Evolutionary conservation across 2,329 filamentous ascomycete species (phyloP), one percentile per base, ranked within the genome.

Genomic region (Coccinonectria pachysandricola): DNA sequence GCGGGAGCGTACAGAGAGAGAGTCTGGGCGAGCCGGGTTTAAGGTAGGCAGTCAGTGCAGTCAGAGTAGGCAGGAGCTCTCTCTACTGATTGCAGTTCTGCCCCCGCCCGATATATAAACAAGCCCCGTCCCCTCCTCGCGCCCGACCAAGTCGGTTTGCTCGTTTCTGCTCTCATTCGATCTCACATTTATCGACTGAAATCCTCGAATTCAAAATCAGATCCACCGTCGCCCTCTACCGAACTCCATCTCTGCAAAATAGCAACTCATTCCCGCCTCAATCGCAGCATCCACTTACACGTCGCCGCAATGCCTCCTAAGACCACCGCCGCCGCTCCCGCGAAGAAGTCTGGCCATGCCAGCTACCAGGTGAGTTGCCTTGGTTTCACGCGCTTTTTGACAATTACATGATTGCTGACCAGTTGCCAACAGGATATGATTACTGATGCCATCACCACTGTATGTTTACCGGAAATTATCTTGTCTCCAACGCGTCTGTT

Each of bases 341-440:
- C 55, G 49, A 54, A 67, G 62, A 49, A 67, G 56, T 64, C 70
- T 59, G 41, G 57, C 38, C 68, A 73, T 45, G 64, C 60, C 48
- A 67, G 65, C 38, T 75, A 75, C 56, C 70, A 74, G 65, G 70
- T 74, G 52, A 44, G 67, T 56, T 42, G 20, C 35, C 26, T 29
- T 14, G n/a, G n/a, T n/a, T n/a, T n/a, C n/a, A n/a, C n/a, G n/a
- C n/a, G n/a, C n/a, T n/a, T n/a, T n/a, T n/a, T n/a, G n/a, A n/a
- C n/a, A n/a, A n/a, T n/a, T n/a, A n/a, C n/a, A n/a, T n/a, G n/a
- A n/a, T n/a, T n/a, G n/a, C n/a, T n/a, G n/a, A n/a, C n/a, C n/a
- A n/a, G n/a, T n/a, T n/a, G n/a, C n/a, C n/a, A n/a, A n/a, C 34
- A 75, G 70, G 69, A 72, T 48, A 75, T 75, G 70, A 75, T 75